Evolutionary conservation across 202 grass and related monocot species (phyloP), one percentile per base, ranked within the genome.

Genomic region (Musa balbisiana): DNA sequence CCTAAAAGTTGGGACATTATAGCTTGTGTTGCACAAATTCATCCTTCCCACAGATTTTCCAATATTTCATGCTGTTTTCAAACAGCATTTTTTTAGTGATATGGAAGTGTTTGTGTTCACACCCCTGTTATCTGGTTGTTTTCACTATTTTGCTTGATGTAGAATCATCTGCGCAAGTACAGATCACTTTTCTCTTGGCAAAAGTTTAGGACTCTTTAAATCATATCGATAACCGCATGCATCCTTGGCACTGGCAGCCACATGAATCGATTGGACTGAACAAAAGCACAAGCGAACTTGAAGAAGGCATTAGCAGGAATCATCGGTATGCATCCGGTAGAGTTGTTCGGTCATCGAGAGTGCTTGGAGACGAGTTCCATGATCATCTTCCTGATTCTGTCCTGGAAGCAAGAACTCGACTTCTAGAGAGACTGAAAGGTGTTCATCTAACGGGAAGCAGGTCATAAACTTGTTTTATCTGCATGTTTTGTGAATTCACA

Each of bases 361-460:
- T 23, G 49, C 3, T 16, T n/a, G 27, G 25, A 75, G 53, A 49
- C 54, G 21, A 49, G 13, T 75, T 20, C 26, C 25, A 58, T 60
- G 73, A 75, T 75, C 54, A 22, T 26, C 73, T 75, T 20, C 73
- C 73, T 75, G 13, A 16, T n/a, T 10, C 53, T 60, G 73, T 75
- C 11, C 53, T 62, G 1, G 24, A 75, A 43, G 73, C 73, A 49
- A 54, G 73, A 10, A 25, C 54, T 43, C 23, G 73, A 16, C 55
- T 75, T 56, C 53, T 11, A 33, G 26, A 62, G 16, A 75, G 8
- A 60, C 55, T 75, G 24, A 43, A 24, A 3, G 20, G 53, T 60
- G 16, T 58, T 62, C 16, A 60, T 75, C 13, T 60, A 27, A 75
- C 55, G 49, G 73, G 15, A 11, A 49, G 73, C 71, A 73, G 71